Base-by-base conservation (phyloP, 2,329 filamentous ascomycete species). In the Byssoonygena ceratinophila region DNA sequence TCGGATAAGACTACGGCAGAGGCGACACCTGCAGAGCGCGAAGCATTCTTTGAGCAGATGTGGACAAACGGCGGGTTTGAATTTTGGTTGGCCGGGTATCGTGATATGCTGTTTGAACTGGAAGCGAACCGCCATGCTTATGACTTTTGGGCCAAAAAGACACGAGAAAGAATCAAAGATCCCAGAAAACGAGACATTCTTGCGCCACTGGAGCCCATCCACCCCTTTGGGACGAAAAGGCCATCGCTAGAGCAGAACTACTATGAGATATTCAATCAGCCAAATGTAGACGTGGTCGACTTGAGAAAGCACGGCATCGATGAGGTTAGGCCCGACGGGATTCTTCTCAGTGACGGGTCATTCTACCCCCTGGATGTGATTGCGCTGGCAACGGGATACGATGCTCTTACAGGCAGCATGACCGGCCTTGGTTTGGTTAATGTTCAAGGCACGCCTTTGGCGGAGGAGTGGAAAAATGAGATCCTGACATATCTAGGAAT, bases 211-310 rank as follows among this genome's bases (percentile, higher is more conserved):
- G 64, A 76, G 43, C 74, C 72, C 63, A 77, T 74, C 0, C 75
- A 81, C 57, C 74, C 69, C 18, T 80, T 79, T 57, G 79, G 75
- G 9, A 66, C 71, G 40, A 82, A 79, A 65, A 70, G 77, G 0
- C 66, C 66, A 2, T 71, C 64, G 0, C 66, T 78, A 0, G 77
- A 80, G 59, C 64, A 73, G 37, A 64, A 70, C 51, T 79, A 76
- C 58, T 78, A 71, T 55, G 76, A 80, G 55, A 66, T 70, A 5
- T 71, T 75, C 54, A 72, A 78, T 58, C 61, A 64, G 20, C 59
- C 66, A 0, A 73, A 76, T 46, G 73, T 80, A 1, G 60, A 73
- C 11, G 56, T 80, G 1, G 65, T 79, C 1, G 65, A 73, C 40
- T 57, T 76, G 14, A 73, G 71, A 16, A 61, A 66, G 3, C 68